Conservation (phyloP, 2,329 filamentous ascomycete species). For the Hymenoscyphus infarciens region DNA sequence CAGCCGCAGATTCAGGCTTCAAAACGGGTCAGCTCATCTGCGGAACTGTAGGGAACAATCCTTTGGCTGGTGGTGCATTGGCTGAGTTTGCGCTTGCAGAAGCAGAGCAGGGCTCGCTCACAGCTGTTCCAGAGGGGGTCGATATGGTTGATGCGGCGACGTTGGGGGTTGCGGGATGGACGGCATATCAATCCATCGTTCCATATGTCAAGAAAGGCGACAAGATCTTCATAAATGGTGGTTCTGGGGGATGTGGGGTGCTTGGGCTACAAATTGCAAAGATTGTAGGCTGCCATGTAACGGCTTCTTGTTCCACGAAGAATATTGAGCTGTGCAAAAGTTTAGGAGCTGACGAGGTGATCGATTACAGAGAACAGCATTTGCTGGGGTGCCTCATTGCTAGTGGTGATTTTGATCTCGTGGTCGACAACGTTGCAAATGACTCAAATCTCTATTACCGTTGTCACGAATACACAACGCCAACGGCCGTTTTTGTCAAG, state of each 20-base stretch:
- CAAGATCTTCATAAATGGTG: conserved; percentile 63
- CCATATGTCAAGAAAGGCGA: conserved; percentile 46
- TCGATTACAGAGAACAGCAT: conserved; percentile 18
- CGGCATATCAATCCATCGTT: conserved; percentile 41
- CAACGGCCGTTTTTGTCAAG: conserved; percentile 17
- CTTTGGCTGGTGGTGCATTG: conserved; percentile 26
- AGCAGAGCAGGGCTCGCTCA: neutral
- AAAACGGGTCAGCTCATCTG: conserved; percentile 41
- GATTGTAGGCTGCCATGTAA: conserved; percentile 54
- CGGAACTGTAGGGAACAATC: conserved; percentile 34
- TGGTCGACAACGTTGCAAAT: conserved; percentile 25
- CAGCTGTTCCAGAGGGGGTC: conserved; percentile 25
- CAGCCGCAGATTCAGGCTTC: conserved; percentile 26
- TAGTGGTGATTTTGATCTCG: conserved; percentile 23
- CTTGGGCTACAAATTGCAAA: conserved; percentile 63
- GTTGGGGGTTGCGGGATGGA: conserved; percentile 39
- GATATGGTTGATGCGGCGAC: conserved; percentile 40
- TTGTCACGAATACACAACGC: conserved; percentile 22
- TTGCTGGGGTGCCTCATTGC: conserved; percentile 19
- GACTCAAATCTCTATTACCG: conserved; percentile 19
- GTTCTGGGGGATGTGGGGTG: conserved; percentile 57
- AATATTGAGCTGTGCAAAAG: conserved; percentile 55
- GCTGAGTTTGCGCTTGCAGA: conserved; percentile 11
- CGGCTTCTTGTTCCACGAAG: conserved; percentile 51
- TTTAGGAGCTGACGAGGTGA: conserved; percentile 47